phyloP scores from a whole-genome alignment of 441 rosid genomes.

The Brassica hybrid region DNA sequence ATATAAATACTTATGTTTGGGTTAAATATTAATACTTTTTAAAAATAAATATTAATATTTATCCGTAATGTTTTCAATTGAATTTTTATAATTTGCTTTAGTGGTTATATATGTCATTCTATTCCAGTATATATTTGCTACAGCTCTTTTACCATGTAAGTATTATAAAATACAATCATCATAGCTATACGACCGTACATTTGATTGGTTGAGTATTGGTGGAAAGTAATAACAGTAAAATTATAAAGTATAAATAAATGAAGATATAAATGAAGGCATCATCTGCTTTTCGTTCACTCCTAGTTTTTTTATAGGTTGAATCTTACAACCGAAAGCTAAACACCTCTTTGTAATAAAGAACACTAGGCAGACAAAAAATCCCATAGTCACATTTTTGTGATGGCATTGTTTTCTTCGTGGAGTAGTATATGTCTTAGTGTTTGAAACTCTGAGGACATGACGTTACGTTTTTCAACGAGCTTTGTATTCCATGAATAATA shows the following conservation, averaged over 20 bases:
- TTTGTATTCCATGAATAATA: neutral
- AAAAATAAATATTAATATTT: neutral
- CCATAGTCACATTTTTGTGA: conserved; percentile 32
- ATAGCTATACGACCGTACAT: neutral
- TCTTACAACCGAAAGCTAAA: conserved; percentile 4
- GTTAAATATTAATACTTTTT: neutral
- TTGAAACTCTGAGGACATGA: conserved; percentile 40
- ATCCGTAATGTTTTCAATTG: neutral
- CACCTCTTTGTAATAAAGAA: neutral
- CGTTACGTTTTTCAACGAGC: conserved; percentile 21
- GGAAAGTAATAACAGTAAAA: neutral
- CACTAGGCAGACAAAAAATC: conserved; percentile 31
- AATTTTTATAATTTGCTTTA: neutral
- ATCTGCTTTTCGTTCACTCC: neutral
- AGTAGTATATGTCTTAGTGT: conserved; percentile 39
- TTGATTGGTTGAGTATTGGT: neutral
- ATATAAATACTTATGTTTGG: neutral
- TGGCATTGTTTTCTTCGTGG: conserved; percentile 33
- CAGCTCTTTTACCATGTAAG: neutral
- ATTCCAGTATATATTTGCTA: neutral
- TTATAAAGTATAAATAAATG: neutral
- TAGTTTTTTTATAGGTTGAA: neutral
- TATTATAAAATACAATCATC: neutral
- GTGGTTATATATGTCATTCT: neutral
- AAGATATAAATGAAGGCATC: neutral